These are phyloP conservation scores for Candida alai DNA, from an alignment of 805 yeast species.

Conservation along the genomic window DNA sequence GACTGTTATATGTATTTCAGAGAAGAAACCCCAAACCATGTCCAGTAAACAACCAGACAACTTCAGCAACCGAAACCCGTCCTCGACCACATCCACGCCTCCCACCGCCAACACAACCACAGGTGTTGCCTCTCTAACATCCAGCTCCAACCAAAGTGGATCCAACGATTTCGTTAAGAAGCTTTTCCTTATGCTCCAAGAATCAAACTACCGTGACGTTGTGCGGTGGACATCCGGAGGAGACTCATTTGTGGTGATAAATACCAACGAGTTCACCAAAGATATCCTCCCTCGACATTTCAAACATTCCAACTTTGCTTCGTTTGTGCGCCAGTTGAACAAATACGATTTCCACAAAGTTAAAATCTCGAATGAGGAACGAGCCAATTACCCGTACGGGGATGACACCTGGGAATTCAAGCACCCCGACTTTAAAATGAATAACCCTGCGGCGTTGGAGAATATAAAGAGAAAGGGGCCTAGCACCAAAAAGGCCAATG, in stretches of 20 bases:
- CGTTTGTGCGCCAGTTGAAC: constrained; percentile 92
- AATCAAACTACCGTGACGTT: constrained; percentile 65
- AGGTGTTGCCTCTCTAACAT: constrained; percentile 13
- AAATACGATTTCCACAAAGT: constrained; percentile 98
- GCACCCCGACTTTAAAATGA: constrained; percentile 81
- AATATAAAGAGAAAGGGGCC: constrained; percentile 85
- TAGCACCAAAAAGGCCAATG: constrained; percentile 38
- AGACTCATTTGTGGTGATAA: constrained; percentile 81
- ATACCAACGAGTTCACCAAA: constrained; percentile 86
- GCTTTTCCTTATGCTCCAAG: constrained; percentile 79
- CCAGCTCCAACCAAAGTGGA: constrained; percentile 38
- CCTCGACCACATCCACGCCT: not conserved
- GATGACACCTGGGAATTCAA: constrained; percentile 92
- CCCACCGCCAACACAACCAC: too few species aligned
- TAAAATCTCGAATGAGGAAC: constrained; percentile 64
- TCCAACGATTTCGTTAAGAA: constrained; percentile 81
- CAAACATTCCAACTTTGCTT: constrained; percentile 92
- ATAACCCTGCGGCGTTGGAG: constrained; percentile 76
- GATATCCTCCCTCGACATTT: constrained; percentile 88
- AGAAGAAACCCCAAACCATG: not conserved
- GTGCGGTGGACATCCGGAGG: constrained; percentile 88
- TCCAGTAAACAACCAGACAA: not conserved
- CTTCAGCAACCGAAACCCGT: not conserved
- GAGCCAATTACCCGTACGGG: constrained; percentile 51
- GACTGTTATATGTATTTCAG: too few species aligned